Evolutionary conservation across 495 filamentous ascomycete species (phyloP).

Genomic region (Aspergillus haitiensis): DNA sequence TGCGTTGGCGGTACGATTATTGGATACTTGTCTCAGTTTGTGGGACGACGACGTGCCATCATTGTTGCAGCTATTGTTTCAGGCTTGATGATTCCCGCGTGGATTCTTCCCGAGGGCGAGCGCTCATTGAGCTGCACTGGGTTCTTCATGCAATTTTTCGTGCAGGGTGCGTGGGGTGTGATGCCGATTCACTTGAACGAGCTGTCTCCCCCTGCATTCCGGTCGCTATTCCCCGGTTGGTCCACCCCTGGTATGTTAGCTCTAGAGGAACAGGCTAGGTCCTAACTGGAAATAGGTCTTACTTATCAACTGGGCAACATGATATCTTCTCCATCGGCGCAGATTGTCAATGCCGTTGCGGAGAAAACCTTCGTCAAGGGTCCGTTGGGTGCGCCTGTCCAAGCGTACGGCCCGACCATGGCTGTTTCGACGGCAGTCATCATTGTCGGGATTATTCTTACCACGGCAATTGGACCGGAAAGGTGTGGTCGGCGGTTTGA

Average conservation of each 20-base stretch:
- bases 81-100: slow-evolving; percentile 63
- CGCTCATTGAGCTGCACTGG: slow-evolving; percentile 59
- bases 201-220: slow-evolving; percentile 69
- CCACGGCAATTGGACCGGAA: slow-evolving; percentile 56
- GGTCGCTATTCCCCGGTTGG: slow-evolving; percentile 51
- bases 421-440: slow-evolving; percentile 70
- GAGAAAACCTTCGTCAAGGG: slow-evolving; percentile 53
- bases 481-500: slow-evolving; percentile 69
- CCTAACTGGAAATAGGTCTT: slow-evolving; percentile 22
- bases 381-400: slow-evolving; percentile 48
- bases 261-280: background rate
- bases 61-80: slow-evolving; percentile 58
- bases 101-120: slow-evolving; percentile 64
- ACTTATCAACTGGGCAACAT: slow-evolving; percentile 78
- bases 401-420: slow-evolving; percentile 72
- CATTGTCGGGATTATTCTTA: slow-evolving; percentile 59
- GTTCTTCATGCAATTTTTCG: slow-evolving; percentile 78
- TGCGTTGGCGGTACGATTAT: slow-evolving; percentile 70
- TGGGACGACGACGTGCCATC: slow-evolving; percentile 69
- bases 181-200: slow-evolving; percentile 80
- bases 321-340: slow-evolving; percentile 68
- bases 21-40: slow-evolving; percentile 69
- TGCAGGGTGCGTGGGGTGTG: slow-evolving; percentile 77
- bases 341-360: slow-evolving; percentile 68
- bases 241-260: background rate